phyloP scores from a whole-genome alignment of 1,284 basidiomycete species.

The Chalciporus sp. region DNA sequence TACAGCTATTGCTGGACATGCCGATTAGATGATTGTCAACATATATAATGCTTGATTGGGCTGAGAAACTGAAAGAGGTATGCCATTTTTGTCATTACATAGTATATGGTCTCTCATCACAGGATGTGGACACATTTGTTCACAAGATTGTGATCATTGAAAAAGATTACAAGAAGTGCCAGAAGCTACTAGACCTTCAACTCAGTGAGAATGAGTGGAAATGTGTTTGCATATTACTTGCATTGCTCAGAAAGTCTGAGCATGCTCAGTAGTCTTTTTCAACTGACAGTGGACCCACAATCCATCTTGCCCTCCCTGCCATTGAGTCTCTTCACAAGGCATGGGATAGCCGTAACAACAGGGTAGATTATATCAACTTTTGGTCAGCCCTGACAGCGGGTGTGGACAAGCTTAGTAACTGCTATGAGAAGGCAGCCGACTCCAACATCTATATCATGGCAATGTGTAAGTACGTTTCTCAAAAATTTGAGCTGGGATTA shows the following conservation, averaged over 20 bases:
- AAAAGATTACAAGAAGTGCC: too few species aligned
- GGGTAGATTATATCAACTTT: too few species aligned
- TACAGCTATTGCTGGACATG: slow-evolving; percentile 22
- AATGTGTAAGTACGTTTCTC: too few species aligned
- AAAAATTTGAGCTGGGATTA: too few species aligned
- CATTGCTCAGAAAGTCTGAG: slow-evolving; percentile 1
- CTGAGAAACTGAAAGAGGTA: slow-evolving; percentile 11
- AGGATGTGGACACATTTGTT: slow-evolving; percentile 10
- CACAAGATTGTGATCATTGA: slow-evolving; percentile 8
- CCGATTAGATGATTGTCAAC: slow-evolving; percentile 27
- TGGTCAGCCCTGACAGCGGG: slow-evolving; percentile 14
- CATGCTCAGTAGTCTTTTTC: slow-evolving; percentile 6
- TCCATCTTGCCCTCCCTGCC: slow-evolving; percentile 18
- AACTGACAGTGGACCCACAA: background rate
- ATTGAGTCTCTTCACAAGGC: slow-evolving; percentile 26
- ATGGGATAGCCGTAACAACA: slow-evolving; percentile 20
- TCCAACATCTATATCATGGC: background rate
- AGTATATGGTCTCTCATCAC: background rate
- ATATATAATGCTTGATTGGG: slow-evolving; percentile 21
- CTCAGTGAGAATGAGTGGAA: background rate
- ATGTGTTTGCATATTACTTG: slow-evolving; percentile 2
- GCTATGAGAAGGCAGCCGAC: slow-evolving; percentile 17
- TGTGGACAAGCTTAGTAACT: slow-evolving; percentile 26
- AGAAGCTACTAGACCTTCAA: too few species aligned
- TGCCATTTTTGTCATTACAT: background rate